Percentiles rank a stretch among this genome's conserved stretches.
Conservation (phyloP, 2,329 filamentous ascomycete species). For the Fusarium sp. region DNA sequence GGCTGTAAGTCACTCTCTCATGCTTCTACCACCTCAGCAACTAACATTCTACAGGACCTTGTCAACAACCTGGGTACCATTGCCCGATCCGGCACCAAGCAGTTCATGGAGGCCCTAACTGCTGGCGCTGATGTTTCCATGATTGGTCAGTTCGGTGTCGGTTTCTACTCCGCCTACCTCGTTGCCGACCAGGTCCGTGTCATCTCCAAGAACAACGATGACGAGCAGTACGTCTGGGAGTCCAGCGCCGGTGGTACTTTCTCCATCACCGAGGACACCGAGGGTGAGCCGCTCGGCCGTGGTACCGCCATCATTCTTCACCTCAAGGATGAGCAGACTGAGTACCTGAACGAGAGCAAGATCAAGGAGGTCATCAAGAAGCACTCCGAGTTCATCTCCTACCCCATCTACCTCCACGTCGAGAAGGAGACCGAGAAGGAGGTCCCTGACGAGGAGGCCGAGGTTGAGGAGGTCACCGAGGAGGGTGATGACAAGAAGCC, state of each 20-base stretch:
- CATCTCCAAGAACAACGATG: slow-evolving; percentile 98
- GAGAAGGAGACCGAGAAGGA: slow-evolving; percentile 99
- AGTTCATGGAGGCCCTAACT: slow-evolving; percentile 99
- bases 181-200: slow-evolving; percentile 97
- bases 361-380: slow-evolving; percentile 99
- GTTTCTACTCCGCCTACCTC: slow-evolving; percentile 99
- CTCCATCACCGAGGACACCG: slow-evolving; percentile 88
- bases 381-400: slow-evolving; percentile 99
- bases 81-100: slow-evolving; percentile 98
- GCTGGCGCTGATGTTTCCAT: slow-evolving; percentile 99
- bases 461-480: slow-evolving; percentile 69
- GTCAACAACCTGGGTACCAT: slow-evolving; percentile 99
- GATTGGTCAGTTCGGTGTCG: slow-evolving; percentile 99
- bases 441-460: slow-evolving; percentile 94
- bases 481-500: slow-evolving; percentile 92
- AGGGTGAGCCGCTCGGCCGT: slow-evolving; percentile 89
- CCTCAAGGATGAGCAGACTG: slow-evolving; percentile 98
- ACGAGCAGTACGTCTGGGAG: slow-evolving; percentile 99
- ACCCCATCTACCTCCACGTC: slow-evolving; percentile 99
- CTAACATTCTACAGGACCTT: slow-evolving; percentile 71
- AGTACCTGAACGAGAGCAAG: slow-evolving; percentile 98
- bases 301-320: slow-evolving; percentile 98
- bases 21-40: neutral
- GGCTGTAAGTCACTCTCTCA: slow-evolving; percentile 71
- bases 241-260: slow-evolving; percentile 97